phyloP scores from a whole-genome alignment of 305 asterid species.

The Plantago coronopus region DNA sequence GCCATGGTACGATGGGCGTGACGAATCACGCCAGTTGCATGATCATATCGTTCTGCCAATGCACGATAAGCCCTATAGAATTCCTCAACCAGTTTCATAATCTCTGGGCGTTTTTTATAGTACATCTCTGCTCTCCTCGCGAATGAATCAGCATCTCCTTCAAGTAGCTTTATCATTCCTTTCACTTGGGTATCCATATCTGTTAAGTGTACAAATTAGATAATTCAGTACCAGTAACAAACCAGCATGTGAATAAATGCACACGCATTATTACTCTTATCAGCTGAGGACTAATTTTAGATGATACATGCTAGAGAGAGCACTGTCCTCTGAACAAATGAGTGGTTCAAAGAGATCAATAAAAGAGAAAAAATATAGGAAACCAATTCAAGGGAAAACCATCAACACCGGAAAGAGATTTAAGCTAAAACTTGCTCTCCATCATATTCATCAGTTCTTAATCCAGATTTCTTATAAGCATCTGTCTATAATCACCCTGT shows the following conservation, averaged over 20 bases:
- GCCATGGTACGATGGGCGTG: constrained; percentile 94
- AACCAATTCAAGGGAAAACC: no score
- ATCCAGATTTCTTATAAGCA: no score
- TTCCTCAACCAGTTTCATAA: constrained; percentile 91
- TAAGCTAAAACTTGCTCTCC: no score
- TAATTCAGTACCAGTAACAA: constrained; percentile 15
- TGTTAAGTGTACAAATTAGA: constrained; percentile 26
- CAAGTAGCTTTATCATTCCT: constrained; percentile 91
- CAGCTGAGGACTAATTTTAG: no score
- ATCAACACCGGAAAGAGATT: no score
- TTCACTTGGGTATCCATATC: constrained; percentile 94
- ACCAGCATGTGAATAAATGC: no score
- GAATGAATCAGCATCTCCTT: constrained; percentile 96
- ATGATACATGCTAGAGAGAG: neutral
- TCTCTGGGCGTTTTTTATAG: constrained; percentile 97
- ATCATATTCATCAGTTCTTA: no score
- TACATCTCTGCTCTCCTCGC: constrained; percentile 99
- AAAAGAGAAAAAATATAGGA: no score
- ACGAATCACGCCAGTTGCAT: constrained; percentile 93
- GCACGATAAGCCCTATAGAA: constrained; percentile 96
- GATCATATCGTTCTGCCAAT: constrained; percentile 93
- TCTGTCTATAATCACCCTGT: no score
- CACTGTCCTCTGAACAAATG: neutral
- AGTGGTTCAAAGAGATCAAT: no score
- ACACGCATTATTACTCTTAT: no score